Evolutionary conservation across 805 yeast species (phyloP), one percentile per base, ranked within the genome.

Genomic region (Yamadazyma sp.): DNA sequence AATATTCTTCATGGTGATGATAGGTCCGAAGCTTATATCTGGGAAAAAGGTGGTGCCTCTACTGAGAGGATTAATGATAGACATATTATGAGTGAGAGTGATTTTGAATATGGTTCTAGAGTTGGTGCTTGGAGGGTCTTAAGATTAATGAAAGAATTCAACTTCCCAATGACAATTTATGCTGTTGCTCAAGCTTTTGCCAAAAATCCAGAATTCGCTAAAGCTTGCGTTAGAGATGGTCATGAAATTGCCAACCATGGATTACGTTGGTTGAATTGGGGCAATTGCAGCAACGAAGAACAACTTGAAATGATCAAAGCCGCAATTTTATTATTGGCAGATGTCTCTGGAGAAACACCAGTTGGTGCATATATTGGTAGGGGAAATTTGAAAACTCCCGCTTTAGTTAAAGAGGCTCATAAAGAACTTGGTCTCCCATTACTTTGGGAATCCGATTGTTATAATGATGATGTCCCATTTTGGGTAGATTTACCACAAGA

Each of bases 211-310:
- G 53, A 43, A 10, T 61, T 60, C 24, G 66, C 61, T 13, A 46
- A 47, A 22, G 67, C 62, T 1, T 55, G 59, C 35, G 56, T 50
- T 22, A 52, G 61, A 27, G 65, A 55, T 25, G 69, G 68, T 7
- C 65, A 59, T 42, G 68, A 63, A 36, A 58, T 63, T 21, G 64
- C 58, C 13, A 57, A 60, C 23, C 69, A 63, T 39, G 63, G 63
- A 7, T 45, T 55, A 23, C 47, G 69, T 16, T 63, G 69, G 69
- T 41, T 58, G 10, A 55, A 56, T 36, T 61, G 56, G 50, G 52
- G 48, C 21, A 35, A 37, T 24, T 30, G 42, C 14, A 33, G 49
- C 7, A 56, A 58, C 27, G 63, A 56, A 33, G 57, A 51, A 23
- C 65, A 63, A 40, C 49, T 56, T 29, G 56, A 47, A 26, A 48